These are phyloP conservation scores for Paratinospora sagittata DNA, from an alignment of 164 flowering plant species.

Conservation along the genomic window DNA sequence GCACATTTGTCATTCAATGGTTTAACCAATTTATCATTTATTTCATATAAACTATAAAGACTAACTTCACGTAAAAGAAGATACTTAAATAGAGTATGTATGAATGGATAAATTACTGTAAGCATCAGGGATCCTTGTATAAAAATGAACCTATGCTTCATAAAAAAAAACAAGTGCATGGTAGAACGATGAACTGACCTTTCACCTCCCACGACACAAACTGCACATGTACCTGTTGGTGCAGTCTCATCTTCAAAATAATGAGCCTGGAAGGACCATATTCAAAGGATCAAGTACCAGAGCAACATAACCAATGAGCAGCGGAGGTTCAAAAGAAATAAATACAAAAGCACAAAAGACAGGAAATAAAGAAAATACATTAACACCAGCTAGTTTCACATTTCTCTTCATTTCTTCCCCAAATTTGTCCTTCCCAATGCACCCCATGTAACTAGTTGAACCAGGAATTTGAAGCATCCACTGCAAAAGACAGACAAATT, in stretches of 20 bases:
- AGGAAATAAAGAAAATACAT: constrained; percentile 37
- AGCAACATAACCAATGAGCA: background rate
- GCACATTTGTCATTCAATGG: background rate
- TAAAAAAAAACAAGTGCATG: background rate
- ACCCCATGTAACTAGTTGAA: constrained; percentile 88
- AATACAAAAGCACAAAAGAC: background rate
- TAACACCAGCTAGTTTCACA: constrained; percentile 69
- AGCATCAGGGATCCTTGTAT: background rate
- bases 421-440: constrained; percentile 91
- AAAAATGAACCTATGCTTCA: background rate
- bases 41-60: background rate
- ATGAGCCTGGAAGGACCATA: constrained; percentile 48
- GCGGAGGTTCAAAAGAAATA: background rate
- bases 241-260: constrained; percentile 81
- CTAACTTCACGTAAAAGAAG: background rate
- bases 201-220: constrained; percentile 94
- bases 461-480: constrained; percentile 98
- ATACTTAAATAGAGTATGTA: background rate
- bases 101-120: background rate
- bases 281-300: constrained; percentile 3
- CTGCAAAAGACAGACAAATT: constrained; percentile 33
- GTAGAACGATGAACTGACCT: constrained; percentile 44
- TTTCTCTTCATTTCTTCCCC: constrained; percentile 95
- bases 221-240: constrained; percentile 95
- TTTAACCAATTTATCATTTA: background rate